These are phyloP conservation scores for Pezizomycotina sp. DNA, from an alignment of 2,329 filamentous ascomycete genomes.

Conservation along the genomic window DNA sequence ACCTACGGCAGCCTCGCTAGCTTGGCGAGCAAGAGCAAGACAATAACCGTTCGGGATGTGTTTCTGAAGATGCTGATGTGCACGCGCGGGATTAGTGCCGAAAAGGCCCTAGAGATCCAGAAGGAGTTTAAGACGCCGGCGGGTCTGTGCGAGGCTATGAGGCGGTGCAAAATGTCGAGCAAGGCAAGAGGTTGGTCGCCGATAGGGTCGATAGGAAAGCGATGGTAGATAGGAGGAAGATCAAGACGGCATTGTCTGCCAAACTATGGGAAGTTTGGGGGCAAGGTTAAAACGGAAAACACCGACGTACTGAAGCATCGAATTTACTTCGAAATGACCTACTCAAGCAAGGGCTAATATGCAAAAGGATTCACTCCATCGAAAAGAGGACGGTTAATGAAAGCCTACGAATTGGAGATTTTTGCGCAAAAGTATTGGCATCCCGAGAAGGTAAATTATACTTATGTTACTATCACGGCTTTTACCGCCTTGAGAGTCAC, in stretches of 20 bases:
- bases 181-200: conserved; percentile 23
- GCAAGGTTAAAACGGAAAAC: too few species aligned
- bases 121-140: conserved; percentile 59
- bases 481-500: too few species aligned
- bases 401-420: too few species aligned
- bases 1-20: conserved; percentile 56
- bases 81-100: conserved; percentile 54
- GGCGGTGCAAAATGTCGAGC: conserved; percentile 37
- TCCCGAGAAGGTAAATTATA: too few species aligned
- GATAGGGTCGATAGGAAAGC: conserved; percentile 40
- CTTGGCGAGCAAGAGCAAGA: conserved; percentile 57
- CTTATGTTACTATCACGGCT: too few species aligned
- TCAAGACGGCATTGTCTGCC: conserved; percentile 47
- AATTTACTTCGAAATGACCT: too few species aligned
- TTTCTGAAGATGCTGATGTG: conserved; percentile 81
- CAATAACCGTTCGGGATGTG: conserved; percentile 55
- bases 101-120: conserved; percentile 66
- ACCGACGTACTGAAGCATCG: too few species aligned
- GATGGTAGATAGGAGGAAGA: conserved; percentile 48
- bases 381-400: too few species aligned
- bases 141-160: conserved; percentile 54
- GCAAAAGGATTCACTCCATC: too few species aligned
- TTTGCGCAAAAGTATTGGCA: too few species aligned
- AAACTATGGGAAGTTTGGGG: conserved; percentile 61
- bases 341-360: too few species aligned